phyloP scores from a whole-genome alignment of 768 basidiomycete species.

The Dendrothele bispora region DNA sequence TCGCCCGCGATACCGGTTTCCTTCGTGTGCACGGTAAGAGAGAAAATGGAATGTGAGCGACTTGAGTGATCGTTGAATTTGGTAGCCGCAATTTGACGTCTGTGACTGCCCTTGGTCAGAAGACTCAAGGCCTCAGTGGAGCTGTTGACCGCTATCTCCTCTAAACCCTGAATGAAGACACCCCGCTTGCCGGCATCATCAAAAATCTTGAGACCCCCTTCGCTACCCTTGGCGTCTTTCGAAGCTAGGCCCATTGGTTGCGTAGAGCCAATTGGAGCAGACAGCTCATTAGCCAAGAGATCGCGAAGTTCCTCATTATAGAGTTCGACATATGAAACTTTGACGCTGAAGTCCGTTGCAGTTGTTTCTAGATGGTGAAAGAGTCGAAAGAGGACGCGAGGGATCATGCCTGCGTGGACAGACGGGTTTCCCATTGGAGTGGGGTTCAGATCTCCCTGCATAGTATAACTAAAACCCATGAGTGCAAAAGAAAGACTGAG shows the following conservation, averaged over 20 bases:
- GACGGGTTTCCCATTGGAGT: constrained; percentile 89
- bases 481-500: not conserved
- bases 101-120: constrained; percentile 84
- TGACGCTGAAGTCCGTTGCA: constrained; percentile 84
- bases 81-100: constrained; percentile 91
- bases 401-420: constrained; percentile 91
- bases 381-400: constrained; percentile 86
- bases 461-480: constrained; percentile 67
- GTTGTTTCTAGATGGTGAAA: constrained; percentile 85
- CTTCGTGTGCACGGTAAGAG: constrained; percentile 92
- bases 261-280: constrained; percentile 59
- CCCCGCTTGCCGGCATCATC: constrained; percentile 89
- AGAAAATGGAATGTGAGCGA: constrained; percentile 97
- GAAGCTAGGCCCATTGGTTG: constrained; percentile 77
- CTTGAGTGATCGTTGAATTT: constrained; percentile 98
- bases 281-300: constrained; percentile 78
- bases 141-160: constrained; percentile 84
- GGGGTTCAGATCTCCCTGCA: constrained; percentile 90
- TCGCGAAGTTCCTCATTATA: constrained; percentile 99
- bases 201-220: constrained; percentile 81
- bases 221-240: constrained; percentile 46
- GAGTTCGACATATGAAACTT: constrained; percentile 90
- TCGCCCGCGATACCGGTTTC: constrained; percentile 78
- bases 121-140: constrained; percentile 81
- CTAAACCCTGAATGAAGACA: constrained; percentile 92